Conservation (phyloP, 1,139 yeast genomes). For the Blastobotrys raffinosifermentans region DNA sequence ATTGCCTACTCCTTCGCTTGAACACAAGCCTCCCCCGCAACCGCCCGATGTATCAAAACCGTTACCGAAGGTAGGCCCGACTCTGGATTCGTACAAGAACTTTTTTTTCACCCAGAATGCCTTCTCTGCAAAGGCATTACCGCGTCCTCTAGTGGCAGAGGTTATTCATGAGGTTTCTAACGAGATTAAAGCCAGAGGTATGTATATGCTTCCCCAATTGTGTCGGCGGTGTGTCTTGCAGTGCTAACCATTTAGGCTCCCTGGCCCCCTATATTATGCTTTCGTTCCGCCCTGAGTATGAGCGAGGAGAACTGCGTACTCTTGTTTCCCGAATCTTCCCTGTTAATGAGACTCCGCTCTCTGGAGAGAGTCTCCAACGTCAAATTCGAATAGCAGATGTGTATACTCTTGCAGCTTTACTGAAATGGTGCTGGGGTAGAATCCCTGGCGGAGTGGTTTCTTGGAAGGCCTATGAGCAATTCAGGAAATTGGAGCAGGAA, state of each 20-base stretch:
- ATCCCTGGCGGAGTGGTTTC: constrained; percentile 74
- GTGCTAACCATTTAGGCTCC: constrained; percentile 18
- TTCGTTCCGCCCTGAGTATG: constrained; percentile 27
- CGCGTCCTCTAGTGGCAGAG: constrained; percentile 27
- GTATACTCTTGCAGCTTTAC: constrained; percentile 57
- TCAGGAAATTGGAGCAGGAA: constrained; percentile 52
- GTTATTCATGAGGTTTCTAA: constrained; percentile 27
- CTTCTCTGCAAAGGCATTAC: constrained; percentile 21
- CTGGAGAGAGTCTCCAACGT: constrained; percentile 27
- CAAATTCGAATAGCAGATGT: constrained; percentile 27
- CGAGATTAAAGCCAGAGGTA: constrained; percentile 31
- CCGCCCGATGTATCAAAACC: not conserved
- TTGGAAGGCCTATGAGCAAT: constrained; percentile 76
- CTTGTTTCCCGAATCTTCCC: constrained; percentile 26
- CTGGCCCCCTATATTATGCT: constrained; percentile 30
- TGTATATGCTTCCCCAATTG: constrained; percentile 8
- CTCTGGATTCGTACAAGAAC: constrained; percentile 15
- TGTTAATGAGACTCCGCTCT: constrained; percentile 20
- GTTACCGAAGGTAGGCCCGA: not conserved
- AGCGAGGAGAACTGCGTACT: constrained; percentile 21
- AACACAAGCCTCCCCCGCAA: not conserved
- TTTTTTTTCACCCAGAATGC: constrained; percentile 26
- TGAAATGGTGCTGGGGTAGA: constrained; percentile 83
- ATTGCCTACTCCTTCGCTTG: not conserved
- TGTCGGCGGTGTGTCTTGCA: not conserved